Base-by-base conservation (phyloP, 441 rosid genomes). In the Populus hybrid region DNA sequence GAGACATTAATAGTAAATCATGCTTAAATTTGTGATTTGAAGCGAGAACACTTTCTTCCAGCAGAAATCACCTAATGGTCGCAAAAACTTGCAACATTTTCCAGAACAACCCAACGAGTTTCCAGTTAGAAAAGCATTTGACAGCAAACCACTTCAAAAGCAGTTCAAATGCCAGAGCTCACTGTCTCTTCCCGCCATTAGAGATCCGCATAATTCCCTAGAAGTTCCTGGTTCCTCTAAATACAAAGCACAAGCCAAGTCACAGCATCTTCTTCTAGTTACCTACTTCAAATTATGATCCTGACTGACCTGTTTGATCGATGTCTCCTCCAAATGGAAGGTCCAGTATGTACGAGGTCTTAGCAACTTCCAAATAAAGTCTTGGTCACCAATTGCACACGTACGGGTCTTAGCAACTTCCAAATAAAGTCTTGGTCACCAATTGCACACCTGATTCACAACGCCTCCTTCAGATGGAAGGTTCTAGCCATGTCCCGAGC, bases 381-480 rank as follows among this genome's bases (percentile, higher is more conserved):
- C n/a, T n/a, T n/a, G n/a, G n/a, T n/a, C n/a, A n/a, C n/a, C n/a
- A n/a, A n/a, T n/a, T n/a, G n/a, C n/a, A n/a, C n/a, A n/a, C n/a
- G n/a, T n/a, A n/a, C n/a, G n/a, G 30, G 63, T 16, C 36, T 36
- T 24, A 1, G 73, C 63, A 65, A 30, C 57, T n/a, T 42, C 71
- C 10, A 63, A 61, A 12, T 32, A 64, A 35, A 40, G 50, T 21
- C 23, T 26, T 69, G 42, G 35, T 14, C 8, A 23, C 38, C 46
- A 68, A 70, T 38, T 30, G 21, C 16, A 14, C 16, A 38, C 12
- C 18, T 14, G 3, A 10, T 36, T 93, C 88, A 95, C 78, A 94
- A 85, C 30, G 99, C 98, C 87, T 95, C 98, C 86, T 84, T 91
- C 18, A 95, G 91, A 78, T 82, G 81, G 74, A 95, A 95, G 78